These are phyloP conservation scores for Torrubiellomyces zombiae DNA, from an alignment of 2,329 filamentous ascomycete species.

Conservation along the genomic window DNA sequence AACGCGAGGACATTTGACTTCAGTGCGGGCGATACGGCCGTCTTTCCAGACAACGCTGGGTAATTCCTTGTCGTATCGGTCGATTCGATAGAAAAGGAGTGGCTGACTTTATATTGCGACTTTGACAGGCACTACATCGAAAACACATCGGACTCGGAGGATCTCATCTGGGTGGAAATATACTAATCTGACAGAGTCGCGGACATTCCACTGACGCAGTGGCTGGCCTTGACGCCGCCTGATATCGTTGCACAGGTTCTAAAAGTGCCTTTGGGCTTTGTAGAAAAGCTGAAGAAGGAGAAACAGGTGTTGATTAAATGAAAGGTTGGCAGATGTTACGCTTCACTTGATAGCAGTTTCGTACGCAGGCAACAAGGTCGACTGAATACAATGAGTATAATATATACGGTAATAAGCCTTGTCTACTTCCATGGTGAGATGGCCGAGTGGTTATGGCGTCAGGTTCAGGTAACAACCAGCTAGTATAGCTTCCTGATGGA, in stretches of 20 bases:
- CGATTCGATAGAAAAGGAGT: accelerated
- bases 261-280: conserved; percentile 40
- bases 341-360: too few species aligned
- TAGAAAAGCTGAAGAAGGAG: conserved; percentile 42
- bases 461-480: too few species aligned
- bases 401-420: too few species aligned
- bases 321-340: too few species aligned
- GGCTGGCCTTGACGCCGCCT: conserved; percentile 49
- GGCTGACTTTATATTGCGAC: background rate
- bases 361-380: too few species aligned
- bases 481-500: too few species aligned
- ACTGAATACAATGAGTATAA: too few species aligned
- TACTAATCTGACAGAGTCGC: conserved; percentile 52
- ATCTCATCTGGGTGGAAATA: conserved; percentile 51
- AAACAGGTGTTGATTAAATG: conserved; percentile 36
- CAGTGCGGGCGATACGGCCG: conserved; percentile 47
- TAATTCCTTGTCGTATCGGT: too few species aligned
- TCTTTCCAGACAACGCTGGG: conserved; percentile 49
- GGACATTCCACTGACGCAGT: conserved; percentile 51
- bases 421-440: too few species aligned
- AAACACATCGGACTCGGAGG: conserved; percentile 46
- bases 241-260: conserved; percentile 43
- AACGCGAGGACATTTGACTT: conserved; percentile 53
- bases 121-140: conserved; percentile 52
- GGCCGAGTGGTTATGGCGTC: too few species aligned